Conservation (phyloP, 495 filamentous ascomycete species). For the Venustampulla echinocandica region DNA sequence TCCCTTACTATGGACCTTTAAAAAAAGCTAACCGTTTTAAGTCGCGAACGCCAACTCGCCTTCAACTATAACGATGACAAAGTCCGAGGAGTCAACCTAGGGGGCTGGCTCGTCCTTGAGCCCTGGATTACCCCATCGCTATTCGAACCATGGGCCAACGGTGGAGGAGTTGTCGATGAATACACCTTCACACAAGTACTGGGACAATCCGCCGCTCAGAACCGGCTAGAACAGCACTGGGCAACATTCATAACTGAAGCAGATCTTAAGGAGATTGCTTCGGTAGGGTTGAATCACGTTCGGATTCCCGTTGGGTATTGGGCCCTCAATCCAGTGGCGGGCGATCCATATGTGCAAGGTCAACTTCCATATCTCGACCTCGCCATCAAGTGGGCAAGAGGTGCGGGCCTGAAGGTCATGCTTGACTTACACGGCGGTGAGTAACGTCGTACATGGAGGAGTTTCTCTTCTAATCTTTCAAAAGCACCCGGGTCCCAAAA, state of each 20-base stretch:
- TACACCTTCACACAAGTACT: slow-evolving; percentile 46
- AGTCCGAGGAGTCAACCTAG: slow-evolving; percentile 49
- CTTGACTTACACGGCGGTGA: slow-evolving; percentile 64
- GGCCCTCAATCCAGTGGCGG: slow-evolving; percentile 49
- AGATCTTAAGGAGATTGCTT: slow-evolving; percentile 60
- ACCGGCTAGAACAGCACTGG: slow-evolving; percentile 48
- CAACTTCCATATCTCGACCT: slow-evolving; percentile 57
- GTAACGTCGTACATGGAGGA: slow-evolving; percentile 15
- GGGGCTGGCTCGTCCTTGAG: slow-evolving; percentile 47
- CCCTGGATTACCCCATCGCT: slow-evolving; percentile 61
- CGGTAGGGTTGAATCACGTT: slow-evolving; percentile 62
- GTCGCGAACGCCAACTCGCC: slow-evolving; percentile 17
- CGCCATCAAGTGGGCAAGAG: slow-evolving; percentile 60
- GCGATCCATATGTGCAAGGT: slow-evolving; percentile 66
- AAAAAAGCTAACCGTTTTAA: slow-evolving; percentile 4
- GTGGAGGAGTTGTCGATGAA: slow-evolving; percentile 48
- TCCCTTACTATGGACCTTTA: background rate
- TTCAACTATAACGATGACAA: slow-evolving; percentile 35
- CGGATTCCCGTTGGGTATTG: slow-evolving; percentile 77
- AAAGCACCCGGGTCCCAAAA: slow-evolving; percentile 69
- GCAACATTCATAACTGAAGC: slow-evolving; percentile 53
- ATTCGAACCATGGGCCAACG: slow-evolving; percentile 38
- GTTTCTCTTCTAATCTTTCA: slow-evolving; percentile 5
- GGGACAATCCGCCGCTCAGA: slow-evolving; percentile 40
- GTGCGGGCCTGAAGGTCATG: slow-evolving; percentile 54